Evolutionary conservation across 2,329 filamentous ascomycete genomes (phyloP), one percentile per base, ranked within the genome.

Genomic region (Aspergillus novoparasiticus): DNA sequence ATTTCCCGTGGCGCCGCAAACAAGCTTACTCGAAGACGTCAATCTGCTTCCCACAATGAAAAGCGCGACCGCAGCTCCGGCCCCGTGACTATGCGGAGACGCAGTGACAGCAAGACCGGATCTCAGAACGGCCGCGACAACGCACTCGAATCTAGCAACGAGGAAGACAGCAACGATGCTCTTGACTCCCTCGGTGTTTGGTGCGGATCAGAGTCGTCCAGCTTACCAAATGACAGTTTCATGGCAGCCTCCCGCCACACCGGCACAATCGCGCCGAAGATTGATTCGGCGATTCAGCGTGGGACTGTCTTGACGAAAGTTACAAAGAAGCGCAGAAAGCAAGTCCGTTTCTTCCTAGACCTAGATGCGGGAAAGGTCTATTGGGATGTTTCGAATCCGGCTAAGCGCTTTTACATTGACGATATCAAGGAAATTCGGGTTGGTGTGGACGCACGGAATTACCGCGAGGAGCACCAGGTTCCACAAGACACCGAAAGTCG

Each of bases 401-500:
- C 88, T 28, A 98, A 97, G 76, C 89, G 88, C 59, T 90, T 99
- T 67, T 96, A 96, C 76, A 92, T 99, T 66, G 95, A 99, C 72
- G 93, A 98, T 75, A 94, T 99, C 72, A 90, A 92, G 72, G 93
- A 97, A 73, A 93, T 98, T 55, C 89, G 94, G 66, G 88, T 89
- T 39, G 93, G 92, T 21, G 86, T 86, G 14, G 92, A 98, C 74
- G 92, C 94, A 21, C 88, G 91, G 62, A 94, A 96, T 75, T 96
- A 97, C 75, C 90, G 92, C 48, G 89, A 94, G 71, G 94, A 97
- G 76, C 92, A 91, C 73, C 87, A 88, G 45, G 82, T 95, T 26
- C 81, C 89, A 0, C 86, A 89, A 58, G 81, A 86, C 6, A 86
- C 88, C 45, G 90, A 94, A 71, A 80, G 84, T 9, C 87, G 88